phyloP scores from a whole-genome alignment of 768 basidiomycete genomes.

The Amanita molliuscula region DNA sequence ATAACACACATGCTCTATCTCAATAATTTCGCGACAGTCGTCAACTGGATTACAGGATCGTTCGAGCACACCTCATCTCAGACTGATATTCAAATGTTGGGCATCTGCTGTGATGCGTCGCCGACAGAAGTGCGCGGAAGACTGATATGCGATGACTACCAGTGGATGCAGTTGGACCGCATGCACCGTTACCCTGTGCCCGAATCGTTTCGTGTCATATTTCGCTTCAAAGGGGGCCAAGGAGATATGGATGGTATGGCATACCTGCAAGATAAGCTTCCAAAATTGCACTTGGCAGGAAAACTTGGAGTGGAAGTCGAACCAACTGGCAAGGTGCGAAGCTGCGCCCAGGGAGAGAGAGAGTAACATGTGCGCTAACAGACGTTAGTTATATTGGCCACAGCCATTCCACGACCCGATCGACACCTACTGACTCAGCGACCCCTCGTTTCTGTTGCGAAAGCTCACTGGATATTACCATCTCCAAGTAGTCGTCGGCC shows the following conservation, averaged over 20 bases:
- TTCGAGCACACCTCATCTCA: not conserved
- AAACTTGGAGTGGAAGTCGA: not conserved
- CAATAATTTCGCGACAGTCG: not conserved
- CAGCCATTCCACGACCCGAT: too few relatives aligned
- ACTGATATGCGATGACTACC: not conserved
- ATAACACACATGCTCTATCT: not conserved
- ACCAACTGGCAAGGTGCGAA: not conserved
- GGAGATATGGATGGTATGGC: not conserved
- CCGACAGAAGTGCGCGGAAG: not conserved
- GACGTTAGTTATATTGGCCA: not conserved
- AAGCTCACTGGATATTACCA: too few relatives aligned
- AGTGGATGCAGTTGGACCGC: not conserved
- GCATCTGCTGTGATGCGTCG: not conserved
- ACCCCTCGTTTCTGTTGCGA: too few relatives aligned
- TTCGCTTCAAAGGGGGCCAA: not conserved
- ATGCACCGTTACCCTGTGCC: not conserved
- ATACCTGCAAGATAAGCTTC: not conserved
- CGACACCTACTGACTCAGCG: too few relatives aligned
- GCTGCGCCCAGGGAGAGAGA: not conserved
- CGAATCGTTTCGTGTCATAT: not conserved
- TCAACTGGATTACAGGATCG: not conserved
- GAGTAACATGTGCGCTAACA: not conserved
- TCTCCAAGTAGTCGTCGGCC: too few relatives aligned
- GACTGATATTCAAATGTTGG: not conserved
- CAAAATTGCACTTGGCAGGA: not conserved